Base-by-base conservation (phyloP, 108 stramenopile genomes). In the Pseudonitzschia multiseries region DNA sequence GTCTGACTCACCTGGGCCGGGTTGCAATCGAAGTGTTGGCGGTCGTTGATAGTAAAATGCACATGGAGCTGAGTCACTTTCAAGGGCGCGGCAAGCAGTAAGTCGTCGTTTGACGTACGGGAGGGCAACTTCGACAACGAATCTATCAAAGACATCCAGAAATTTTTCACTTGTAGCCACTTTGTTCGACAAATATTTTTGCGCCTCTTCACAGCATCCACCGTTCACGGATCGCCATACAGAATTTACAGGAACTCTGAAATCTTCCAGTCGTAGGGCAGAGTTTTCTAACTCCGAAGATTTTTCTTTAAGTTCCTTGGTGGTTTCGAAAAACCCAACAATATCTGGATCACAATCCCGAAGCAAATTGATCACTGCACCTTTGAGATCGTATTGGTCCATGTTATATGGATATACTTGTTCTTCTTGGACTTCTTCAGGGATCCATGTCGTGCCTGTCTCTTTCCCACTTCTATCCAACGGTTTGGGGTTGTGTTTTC, bases 41-140 rank as follows among this genome's bases (percentile, higher is more conserved):
- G 95, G 95, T 14, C 90, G 75, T 71, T 96, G 95, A 71, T 86
- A 86, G 62, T 90, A 94, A 80, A 94, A 96, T 36, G 81, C 84
- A 15, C 83, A 56, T 1, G 80, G 21, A 21, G 52, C 44, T 17
- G 1, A 62, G 29, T 77, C 64, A 17, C 68, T 62, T 8, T 50
- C 43, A 22, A 72, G 71, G 14, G 69, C 76, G 27, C 69, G 81
- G 24, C 73, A 60, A 12, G 53, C 57, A 20, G 71, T 27, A 22
- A 96, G 80, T 62, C 86, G 77, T 41, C 57, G 31, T 69, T 93
- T 96, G 50, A 93, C 44, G 51, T 82, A 71, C 10, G 93, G 93
- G 20, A 96, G 77, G 10, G 85, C 78, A 4, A 75, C 78, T 63
- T 89, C 78, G 18, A 42, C 61, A 21, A 96, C 85, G 67, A 96